Conservation (phyloP, 306 rosid genomes). For the Castanea crenata region DNA sequence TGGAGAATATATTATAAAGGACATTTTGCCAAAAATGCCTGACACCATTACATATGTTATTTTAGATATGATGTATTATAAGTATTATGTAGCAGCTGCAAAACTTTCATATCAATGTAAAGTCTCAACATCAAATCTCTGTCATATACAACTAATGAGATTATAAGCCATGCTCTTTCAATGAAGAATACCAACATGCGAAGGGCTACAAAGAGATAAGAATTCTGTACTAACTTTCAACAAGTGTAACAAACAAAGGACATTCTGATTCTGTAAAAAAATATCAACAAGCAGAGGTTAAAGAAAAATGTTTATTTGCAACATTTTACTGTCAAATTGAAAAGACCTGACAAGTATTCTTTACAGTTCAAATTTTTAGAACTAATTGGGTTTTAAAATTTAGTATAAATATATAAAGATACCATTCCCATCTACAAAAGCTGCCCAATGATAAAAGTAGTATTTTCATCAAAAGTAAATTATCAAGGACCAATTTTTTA, state of each 20-base stretch:
- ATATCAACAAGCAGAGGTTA: not conserved
- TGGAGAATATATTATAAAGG: not conserved
- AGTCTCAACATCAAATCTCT: not conserved
- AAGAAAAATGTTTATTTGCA: not conserved
- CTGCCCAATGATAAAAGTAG: no score
- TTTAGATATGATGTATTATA: no score
- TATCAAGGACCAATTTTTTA: no score
- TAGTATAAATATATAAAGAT: no score
- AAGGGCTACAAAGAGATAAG: not conserved
- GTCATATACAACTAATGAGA: not conserved
- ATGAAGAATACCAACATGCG: not conserved
- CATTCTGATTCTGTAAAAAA: not conserved
- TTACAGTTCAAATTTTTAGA: not conserved
- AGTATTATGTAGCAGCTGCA: no score
- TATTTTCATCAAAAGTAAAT: no score
- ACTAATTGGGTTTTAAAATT: not conserved
- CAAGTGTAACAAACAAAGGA: not conserved
- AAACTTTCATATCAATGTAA: not conserved
- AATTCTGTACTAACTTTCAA: not conserved
- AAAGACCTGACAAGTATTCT: not conserved
- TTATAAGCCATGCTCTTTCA: not conserved
- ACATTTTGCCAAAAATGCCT: no score
- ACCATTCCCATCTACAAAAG: no score
- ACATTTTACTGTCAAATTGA: not conserved
- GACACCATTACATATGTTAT: no score